Percentiles rank a stretch among this genome's conserved stretches.
Conservation (phyloP, 1,284 basidiomycete genomes). For the Anthracocystis walkeri region DNA sequence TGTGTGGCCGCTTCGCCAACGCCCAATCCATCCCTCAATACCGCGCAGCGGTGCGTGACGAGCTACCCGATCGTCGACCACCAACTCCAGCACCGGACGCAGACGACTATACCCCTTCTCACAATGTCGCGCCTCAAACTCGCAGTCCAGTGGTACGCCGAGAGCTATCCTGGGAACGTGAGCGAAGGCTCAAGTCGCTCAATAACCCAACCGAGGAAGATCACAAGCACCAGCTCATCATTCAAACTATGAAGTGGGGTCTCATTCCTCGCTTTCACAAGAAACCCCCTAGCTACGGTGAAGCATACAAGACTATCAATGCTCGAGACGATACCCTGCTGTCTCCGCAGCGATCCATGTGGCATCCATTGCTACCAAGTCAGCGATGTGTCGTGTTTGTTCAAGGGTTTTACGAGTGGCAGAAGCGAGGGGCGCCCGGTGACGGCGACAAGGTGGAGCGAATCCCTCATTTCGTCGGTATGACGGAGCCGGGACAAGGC, state of each 20-base stretch:
- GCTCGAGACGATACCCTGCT: conserved; percentile 85
- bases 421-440: conserved; percentile 28
- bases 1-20: conserved; percentile 62
- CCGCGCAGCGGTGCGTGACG: conserved; percentile 32
- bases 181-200: conserved; percentile 18
- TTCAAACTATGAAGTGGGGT: conserved; percentile 80
- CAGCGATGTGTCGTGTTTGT: conserved; percentile 65
- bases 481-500: conserved; percentile 73
- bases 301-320: conserved; percentile 84
- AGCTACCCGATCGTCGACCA: conserved; percentile 21
- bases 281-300: conserved; percentile 75
- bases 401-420: conserved; percentile 68
- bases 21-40: conserved; percentile 49
- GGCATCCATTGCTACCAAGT: conserved; percentile 39
- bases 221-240: conserved; percentile 25
- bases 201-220: conserved; percentile 24
- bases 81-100: conserved; percentile 28
- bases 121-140: conserved; percentile 64
- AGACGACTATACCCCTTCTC: conserved; percentile 56
- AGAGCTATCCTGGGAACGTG: conserved; percentile 43
- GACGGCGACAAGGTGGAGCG: conserved; percentile 39
- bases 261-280: conserved; percentile 87
- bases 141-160: conserved; percentile 56
- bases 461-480: conserved; percentile 81
- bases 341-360: conserved; percentile 40